Percentiles rank a stretch among this genome's conserved stretches.
Conservation (phyloP, 495 filamentous ascomycete genomes). For the Penicillium atrosanguineum region DNA sequence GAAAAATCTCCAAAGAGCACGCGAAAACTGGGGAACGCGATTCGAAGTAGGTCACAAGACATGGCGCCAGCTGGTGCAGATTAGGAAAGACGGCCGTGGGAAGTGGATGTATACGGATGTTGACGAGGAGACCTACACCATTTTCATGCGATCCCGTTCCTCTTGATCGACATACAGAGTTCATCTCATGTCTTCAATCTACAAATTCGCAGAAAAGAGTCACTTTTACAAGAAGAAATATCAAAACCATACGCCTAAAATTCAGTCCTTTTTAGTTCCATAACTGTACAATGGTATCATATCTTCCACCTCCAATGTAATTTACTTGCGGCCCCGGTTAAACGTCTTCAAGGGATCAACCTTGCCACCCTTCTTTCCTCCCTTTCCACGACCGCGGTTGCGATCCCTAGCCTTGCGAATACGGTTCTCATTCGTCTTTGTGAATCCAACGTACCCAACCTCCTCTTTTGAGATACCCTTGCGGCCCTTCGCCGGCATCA, state of each 20-base stretch:
- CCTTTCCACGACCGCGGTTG: conserved; percentile 53
- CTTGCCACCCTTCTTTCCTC: conserved; percentile 55
- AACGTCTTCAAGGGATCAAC: conserved; percentile 88
- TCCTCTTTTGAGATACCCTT: conserved; percentile 59
- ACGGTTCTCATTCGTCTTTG: conserved; percentile 68
- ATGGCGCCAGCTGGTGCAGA: conserved; percentile 23
- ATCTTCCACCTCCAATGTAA: conserved; percentile 7
- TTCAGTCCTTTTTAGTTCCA: conserved; percentile 13
- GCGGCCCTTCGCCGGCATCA: conserved; percentile 78
- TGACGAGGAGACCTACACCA: conserved; percentile 17
- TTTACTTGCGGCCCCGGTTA: conserved; percentile 49
- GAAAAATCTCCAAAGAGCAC: not conserved
- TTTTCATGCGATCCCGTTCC: not conserved
- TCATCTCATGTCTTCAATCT: not conserved
- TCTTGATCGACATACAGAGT: not conserved
- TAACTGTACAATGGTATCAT: conserved; percentile 36
- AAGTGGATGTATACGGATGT: conserved; percentile 41
- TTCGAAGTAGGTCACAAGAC: conserved; percentile 12
- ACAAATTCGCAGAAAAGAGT: not conserved
- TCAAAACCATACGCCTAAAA: not conserved
- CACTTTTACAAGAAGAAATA: conserved; percentile 6
- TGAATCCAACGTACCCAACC: conserved; percentile 71
- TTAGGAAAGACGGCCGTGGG: conserved; percentile 28
- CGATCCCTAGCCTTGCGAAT: conserved; percentile 70
- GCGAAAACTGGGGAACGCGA: not conserved